Base-by-base conservation (phyloP, 331 rosid species). In the Acacia pycnantha region DNA sequence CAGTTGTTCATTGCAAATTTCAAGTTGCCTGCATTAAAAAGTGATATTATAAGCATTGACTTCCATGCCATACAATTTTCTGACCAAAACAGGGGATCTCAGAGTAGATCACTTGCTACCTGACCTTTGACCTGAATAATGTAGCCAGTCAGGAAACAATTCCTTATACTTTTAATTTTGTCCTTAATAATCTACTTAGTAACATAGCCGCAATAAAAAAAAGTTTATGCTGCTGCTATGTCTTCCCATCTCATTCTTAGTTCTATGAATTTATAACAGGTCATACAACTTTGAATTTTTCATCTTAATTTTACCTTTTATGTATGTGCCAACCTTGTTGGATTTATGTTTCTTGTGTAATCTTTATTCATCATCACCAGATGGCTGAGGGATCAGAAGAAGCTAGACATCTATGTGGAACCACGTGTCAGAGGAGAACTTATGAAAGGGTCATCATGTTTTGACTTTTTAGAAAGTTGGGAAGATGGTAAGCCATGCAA, bases 381-480 rank as follows among this genome's bases (percentile, higher is more conserved):
- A 81, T 96, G 99, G 98, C 82, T 96, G 89, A 91, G 89, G 87
- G 94, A 90, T 88, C 85, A 88, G 80, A 93, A 87, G 82, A 88
- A 83, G 56, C 77, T 93, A 67, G 80, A 91, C 72, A 82, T 96
- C 74, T 96, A 90, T 43, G 99, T 96, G 69, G 99, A 96, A 83
- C 97, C 99, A 47, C 93, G 85, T 0, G 98, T 96, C 75, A 91
- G 79, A 89, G 82, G 27, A 48, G 98, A 92, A 29, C 37, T 33
- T 33, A 33, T 33, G 37, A 33, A 33, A 33, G 37, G 37, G 37
- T 33, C 37, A 33, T 33, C 37, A 33, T 88, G 87, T 89, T 96
- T 86, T 79, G 85, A 90, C 85, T 92, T 92, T 35, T 86, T 94
- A 24, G 88, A 90, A 84, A 91, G 92, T 48, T 93, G 99, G 99